Base-by-base conservation (phyloP, 2,329 filamentous ascomycete genomes). In the Niveomyces coronatus region DNA sequence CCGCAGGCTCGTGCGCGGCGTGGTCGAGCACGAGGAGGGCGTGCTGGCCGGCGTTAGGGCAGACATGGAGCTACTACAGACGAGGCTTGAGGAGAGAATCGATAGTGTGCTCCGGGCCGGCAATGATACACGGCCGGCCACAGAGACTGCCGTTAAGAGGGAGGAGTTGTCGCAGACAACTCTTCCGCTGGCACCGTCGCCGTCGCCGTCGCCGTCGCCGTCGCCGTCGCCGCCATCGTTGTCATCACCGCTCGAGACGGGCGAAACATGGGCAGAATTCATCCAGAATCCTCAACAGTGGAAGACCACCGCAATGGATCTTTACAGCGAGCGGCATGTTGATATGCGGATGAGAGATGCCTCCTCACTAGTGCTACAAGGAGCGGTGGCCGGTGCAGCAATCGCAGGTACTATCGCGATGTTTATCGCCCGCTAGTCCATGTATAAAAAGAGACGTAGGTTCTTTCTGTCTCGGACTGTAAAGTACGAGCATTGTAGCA, bases 1-100 rank as follows among this genome's bases (percentile, higher is more conserved):
- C 49, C 71, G 68, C 53, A 70, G 86, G 50, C 73, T 98, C 44
- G 85, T 96, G 41, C 76, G 72, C 48, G 88, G 83, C 17, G 85
- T 91, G 49, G 83, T 86, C 47, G 82, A 85, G 50, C 82, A 85
- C 52, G 82, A 85, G 56, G 77, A 81, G 62, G 71, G 60, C 13
- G 57, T 66, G 18, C 53, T 74, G 35, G 64, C 75, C 27, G 63
- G 70, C 31, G 64, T 74, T 9, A 55, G 63, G 39, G 50, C 50
- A 26, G 61, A 70, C 51, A 52, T 72, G 14, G 53, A 48, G 13
- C 50, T 53, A 19, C 53, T 55, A 33, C 59, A 54, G 48, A 43
- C 49, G 24, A 50, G 48, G 9, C 45, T 56, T 40, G 52, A 16
- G 43, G 20, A 3, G 41, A 51, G 31, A 36, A 35, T 35, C 34